Percentiles rank a stretch among this genome's conserved stretches.
Evolutionary conservation across 306 rosid species (phyloP).

Genomic region (Mimosa pudica): DNA sequence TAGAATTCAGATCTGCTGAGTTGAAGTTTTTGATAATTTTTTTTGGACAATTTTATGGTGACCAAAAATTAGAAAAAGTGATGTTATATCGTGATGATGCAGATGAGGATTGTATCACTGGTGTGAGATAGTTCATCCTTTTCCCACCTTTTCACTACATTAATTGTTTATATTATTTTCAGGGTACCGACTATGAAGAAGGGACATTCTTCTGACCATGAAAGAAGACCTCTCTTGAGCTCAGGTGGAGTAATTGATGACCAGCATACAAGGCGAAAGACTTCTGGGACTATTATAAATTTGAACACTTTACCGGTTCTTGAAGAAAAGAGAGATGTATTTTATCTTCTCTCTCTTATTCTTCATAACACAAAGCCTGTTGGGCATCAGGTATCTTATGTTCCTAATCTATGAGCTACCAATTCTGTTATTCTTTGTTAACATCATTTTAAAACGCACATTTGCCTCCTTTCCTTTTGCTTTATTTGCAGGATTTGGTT

Average conservation of each 20-base stretch:
- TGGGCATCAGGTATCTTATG: slow-evolving; percentile 89
- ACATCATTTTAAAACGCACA: slow-evolving; percentile 14
- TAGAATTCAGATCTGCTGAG: not conserved
- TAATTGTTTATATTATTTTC: slow-evolving; percentile 24
- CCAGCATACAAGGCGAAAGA: slow-evolving; percentile 55
- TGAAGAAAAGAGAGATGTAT: slow-evolving; percentile 83
- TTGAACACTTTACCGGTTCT: slow-evolving; percentile 67
- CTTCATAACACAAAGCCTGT: slow-evolving; percentile 95
- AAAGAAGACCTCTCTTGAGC: slow-evolving; percentile 45
- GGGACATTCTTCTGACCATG: slow-evolving; percentile 49
- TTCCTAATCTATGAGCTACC: slow-evolving; percentile 21
- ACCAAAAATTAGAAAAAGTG: slow-evolving; percentile 6
- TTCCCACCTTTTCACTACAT: not conserved
- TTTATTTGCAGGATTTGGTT: slow-evolving; percentile 91
- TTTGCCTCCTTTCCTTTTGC: slow-evolving; percentile 15
- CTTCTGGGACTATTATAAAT: slow-evolving; percentile 67
- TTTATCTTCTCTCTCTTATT: slow-evolving; percentile 83
- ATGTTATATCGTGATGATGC: slow-evolving; percentile 9
- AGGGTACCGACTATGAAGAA: slow-evolving; percentile 45
- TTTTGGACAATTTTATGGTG: not conserved
- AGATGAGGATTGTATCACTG: slow-evolving; percentile 17
- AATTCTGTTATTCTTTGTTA: slow-evolving; percentile 12
- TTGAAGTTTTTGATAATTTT: not conserved
- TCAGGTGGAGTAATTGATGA: slow-evolving; percentile 48
- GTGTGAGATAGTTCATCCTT: slow-evolving; percentile 10